phyloP scores from a whole-genome alignment of 345 rosid species.

The Heritiera littoralis region DNA sequence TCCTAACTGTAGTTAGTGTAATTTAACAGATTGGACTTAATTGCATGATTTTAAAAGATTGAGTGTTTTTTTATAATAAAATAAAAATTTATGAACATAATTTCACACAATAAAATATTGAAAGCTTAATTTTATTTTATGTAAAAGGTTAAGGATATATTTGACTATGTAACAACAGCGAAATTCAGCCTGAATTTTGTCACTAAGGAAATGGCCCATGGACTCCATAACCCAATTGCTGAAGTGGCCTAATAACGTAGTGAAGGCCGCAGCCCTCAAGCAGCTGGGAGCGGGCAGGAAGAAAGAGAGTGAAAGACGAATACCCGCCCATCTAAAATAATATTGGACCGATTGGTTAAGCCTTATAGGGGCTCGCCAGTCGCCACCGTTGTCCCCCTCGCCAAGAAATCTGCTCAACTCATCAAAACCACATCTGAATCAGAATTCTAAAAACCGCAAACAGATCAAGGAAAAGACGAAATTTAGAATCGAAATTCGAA shows the following conservation, averaged over 20 bases:
- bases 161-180: no score
- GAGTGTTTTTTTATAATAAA: no score
- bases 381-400: conserved; percentile 22
- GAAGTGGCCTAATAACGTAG: neutral
- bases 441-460: neutral
- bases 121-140: no score
- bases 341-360: neutral
- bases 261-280: neutral
- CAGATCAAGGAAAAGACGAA: neutral
- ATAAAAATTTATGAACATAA: no score
- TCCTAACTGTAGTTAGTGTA: no score
- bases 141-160: no score
- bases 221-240: neutral
- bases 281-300: neutral
- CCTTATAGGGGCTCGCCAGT: neutral
- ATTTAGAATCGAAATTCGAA: neutral
- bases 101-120: no score
- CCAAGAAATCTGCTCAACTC: conserved; percentile 22
- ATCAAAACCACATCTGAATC: neutral
- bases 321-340: neutral
- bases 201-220: neutral
- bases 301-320: neutral
- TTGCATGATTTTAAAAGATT: no score
- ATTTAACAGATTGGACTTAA: no score
- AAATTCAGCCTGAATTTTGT: neutral